Base-by-base conservation (phyloP, 257 asterid species). In the Cinchona pubescens region DNA sequence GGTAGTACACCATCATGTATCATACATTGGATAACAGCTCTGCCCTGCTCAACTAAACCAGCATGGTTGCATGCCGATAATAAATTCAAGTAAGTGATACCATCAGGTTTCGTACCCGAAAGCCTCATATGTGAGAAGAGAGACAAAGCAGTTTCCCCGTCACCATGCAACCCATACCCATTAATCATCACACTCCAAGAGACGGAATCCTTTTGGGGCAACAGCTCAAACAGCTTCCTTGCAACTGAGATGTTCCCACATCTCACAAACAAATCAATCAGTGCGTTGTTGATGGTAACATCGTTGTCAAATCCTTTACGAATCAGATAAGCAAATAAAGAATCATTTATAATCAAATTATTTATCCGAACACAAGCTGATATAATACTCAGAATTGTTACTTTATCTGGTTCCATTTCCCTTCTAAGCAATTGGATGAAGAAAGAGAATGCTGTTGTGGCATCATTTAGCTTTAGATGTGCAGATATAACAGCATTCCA, bases 401-500 rank as follows among this genome's bases (percentile, higher is more conserved):
- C 60, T 34, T 46, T 68, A 66, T 87, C 94, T 1, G 90, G 91
- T 69, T 79, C 78, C 1, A 80, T 74, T 45, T 78, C 71, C 5
- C 59, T 73, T 60, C 63, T 55, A 25, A 90, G 84, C 78, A 87
- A 69, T 76, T 87, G 65, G 7, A 72, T 15, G 73, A 86, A 88
- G 83, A 79, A 79, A 76, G 77, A 74, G 77, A 88, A 55, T 8
- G 88, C 92, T 21, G 40, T 62, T 40, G 37, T 29, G 12, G 82
- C 71, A 12, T 81, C 73, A 46, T 79, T 72, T 43, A 80, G 7
- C 43, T 73, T 76, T 67, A 87, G 78, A 78, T 79, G 56, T 5
- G 92, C 86, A 32, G 96, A 82, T 73, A 87, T 82, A 43, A 83
- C 21, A 46, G 92, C 83, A 80, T 90, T 88, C 94, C 96, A 90